Percentiles rank a stretch among this genome's conserved stretches.
Conservation (phyloP, 1,284 basidiomycete genomes). For the Ganoderma meredithae region DNA sequence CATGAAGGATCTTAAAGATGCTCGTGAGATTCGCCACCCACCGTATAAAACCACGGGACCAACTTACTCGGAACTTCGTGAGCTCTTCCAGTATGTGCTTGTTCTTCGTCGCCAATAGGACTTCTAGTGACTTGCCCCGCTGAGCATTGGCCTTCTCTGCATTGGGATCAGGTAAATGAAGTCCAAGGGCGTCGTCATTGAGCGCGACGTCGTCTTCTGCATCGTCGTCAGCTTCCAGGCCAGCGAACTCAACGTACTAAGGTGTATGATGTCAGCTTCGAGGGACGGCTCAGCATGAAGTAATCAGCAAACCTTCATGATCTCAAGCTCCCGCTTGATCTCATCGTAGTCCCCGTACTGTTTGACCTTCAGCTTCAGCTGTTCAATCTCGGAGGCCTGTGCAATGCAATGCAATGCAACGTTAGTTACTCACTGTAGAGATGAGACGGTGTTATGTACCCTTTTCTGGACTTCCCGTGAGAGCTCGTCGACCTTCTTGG, state of each 20-base stretch:
- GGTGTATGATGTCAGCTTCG: not conserved
- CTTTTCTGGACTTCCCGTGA: slow-evolving; percentile 66
- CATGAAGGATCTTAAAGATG: slow-evolving; percentile 73
- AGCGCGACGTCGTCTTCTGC: slow-evolving; percentile 44
- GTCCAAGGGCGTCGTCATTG: slow-evolving; percentile 48
- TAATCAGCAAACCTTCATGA: slow-evolving; percentile 82
- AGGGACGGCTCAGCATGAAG: not conserved
- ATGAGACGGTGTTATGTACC: slow-evolving; percentile 43
- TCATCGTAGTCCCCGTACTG: slow-evolving; percentile 91
- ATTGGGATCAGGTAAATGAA: slow-evolving; percentile 87
- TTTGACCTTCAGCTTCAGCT: slow-evolving; percentile 72
- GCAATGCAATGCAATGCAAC: slow-evolving; percentile 23
- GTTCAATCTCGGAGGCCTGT: slow-evolving; percentile 69
- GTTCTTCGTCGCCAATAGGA: slow-evolving; percentile 92
- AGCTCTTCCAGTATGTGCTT: slow-evolving; percentile 94
- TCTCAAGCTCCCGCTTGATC: slow-evolving; percentile 94
- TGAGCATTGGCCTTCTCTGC: slow-evolving; percentile 81
- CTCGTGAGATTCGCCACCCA: slow-evolving; percentile 9
- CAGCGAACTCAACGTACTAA: slow-evolving; percentile 93
- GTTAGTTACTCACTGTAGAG: not conserved
- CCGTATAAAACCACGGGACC: slow-evolving; percentile 5
- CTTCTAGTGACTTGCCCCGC: slow-evolving; percentile 86
- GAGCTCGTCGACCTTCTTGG: slow-evolving; percentile 69
- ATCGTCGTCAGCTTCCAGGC: slow-evolving; percentile 76
- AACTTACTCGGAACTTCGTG: slow-evolving; percentile 83